Evolutionary conservation across 257 asterid species (phyloP).

Genomic region (Solanum pennellii): DNA sequence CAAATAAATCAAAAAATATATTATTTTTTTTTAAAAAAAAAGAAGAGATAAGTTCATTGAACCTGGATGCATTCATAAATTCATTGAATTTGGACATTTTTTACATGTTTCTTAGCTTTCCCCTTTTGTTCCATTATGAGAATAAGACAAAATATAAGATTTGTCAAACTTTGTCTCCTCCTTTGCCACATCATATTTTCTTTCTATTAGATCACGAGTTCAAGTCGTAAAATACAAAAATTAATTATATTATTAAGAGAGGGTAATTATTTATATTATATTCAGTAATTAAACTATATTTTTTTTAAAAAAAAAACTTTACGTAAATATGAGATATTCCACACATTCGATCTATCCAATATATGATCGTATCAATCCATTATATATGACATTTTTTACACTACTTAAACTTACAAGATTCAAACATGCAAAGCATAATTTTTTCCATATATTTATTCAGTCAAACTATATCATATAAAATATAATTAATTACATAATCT

Average conservation of each 20-base stretch:
- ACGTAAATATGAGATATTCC: neutral
- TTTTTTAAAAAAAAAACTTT: neutral
- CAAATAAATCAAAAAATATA: neutral
- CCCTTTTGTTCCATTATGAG: neutral
- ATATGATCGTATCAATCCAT: neutral
- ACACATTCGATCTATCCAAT: neutral
- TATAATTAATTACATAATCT: neutral
- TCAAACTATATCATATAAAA: neutral
- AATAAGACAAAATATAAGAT: neutral
- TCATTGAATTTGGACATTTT: neutral
- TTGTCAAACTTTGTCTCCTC: neutral
- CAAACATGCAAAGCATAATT: neutral
- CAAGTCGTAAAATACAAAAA: neutral
- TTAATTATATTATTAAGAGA: fast-evolving
- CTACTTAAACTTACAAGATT: neutral
- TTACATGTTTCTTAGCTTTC: neutral
- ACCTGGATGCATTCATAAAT: neutral
- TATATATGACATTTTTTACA: neutral
- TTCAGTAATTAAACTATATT: neutral
- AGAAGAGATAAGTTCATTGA: neutral
- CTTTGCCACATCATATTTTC: neutral
- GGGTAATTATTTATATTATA: neutral
- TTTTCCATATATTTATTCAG: neutral
- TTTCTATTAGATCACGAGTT: neutral
- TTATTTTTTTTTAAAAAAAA: no score